Evolutionary conservation across 257 asterid genomes (phyloP).

Genomic region (Plantago major): DNA sequence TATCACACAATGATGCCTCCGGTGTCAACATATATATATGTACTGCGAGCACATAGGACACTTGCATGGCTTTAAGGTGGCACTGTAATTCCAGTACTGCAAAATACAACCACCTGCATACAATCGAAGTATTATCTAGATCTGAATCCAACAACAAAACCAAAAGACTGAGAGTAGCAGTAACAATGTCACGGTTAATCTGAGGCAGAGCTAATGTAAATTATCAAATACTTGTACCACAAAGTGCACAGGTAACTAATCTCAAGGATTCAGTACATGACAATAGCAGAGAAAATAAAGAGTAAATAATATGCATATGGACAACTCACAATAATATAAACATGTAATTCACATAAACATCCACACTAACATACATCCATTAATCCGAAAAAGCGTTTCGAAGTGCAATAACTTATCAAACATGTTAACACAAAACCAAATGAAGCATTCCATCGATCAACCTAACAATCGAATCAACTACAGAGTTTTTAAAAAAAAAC

Average conservation of each 20-base stretch:
- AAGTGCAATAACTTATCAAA: too few relatives aligned
- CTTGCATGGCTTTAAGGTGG: conserved; percentile 64
- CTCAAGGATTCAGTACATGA: not conserved
- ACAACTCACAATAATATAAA: too few relatives aligned
- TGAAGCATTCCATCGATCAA: too few relatives aligned
- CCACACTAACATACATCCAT: too few relatives aligned
- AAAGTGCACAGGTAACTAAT: not conserved
- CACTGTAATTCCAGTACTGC: conserved; percentile 72
- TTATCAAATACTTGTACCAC: not conserved
- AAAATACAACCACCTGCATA: conserved; percentile 67
- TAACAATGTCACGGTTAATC: not conserved
- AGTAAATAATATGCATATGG: too few relatives aligned
- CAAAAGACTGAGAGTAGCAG: not conserved
- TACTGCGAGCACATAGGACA: conserved; percentile 78
- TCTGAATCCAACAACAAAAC: too few relatives aligned
- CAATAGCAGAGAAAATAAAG: not conserved
- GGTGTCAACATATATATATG: conserved; percentile 60
- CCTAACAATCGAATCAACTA: too few relatives aligned
- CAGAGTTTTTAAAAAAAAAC: too few relatives aligned
- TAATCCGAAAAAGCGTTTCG: too few relatives aligned
- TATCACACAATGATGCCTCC: conserved; percentile 45
- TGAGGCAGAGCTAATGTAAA: not conserved
- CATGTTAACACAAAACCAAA: too few relatives aligned
- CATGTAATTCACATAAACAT: too few relatives aligned
- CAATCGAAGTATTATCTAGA: too few relatives aligned